Evolutionary conservation across 805 yeast genomes (phyloP), one percentile per base, ranked within the genome.

Genomic region (Huiozyma naganishii): DNA sequence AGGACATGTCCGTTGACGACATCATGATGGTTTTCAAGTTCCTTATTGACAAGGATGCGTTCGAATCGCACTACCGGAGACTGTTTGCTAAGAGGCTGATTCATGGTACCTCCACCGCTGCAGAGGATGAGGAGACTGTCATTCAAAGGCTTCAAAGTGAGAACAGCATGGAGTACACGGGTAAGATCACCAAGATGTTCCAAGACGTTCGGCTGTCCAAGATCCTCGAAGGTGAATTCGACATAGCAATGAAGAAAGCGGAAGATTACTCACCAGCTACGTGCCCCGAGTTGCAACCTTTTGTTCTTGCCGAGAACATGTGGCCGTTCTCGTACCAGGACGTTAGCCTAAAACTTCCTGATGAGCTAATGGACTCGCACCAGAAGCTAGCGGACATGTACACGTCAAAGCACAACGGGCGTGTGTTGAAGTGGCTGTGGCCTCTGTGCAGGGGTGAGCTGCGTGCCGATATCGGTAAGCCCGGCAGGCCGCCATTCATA

Each of bases 381-480:
- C 77, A 80, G 42, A 75, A 76, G 43, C 78, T 90, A 44, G 79
- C 79, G 45, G 71, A 74, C 36, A 71, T 83, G 47, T 94, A 90
- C 62, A 71, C 76, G 37, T 68, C 71, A 32, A 81, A 83, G 55
- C 97, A 90, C 63, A 76, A 71, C 48, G 97, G 97, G 9, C 76
- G 97, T 63, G 79, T 86, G 50, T 74, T 92, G 54, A 83, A 85
- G 58, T 92, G 99, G 99, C 74, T 90, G 47, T 92, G 97, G 97
- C 83, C 87, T 54, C 78, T 86, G 59, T 86, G 95, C 39, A 83
- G 90, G 62, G 92, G 94, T 47, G 99, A 92, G 61, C 66, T 92
- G 45, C 84, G 81, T 63, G 95, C 95, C 8, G 83, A 86, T 58
- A 73, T 88, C 49, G 76, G 90, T 6, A 80, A 81, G 52, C 80